Conservation (phyloP, 345 rosid genomes). For the Trapa incisa region DNA sequence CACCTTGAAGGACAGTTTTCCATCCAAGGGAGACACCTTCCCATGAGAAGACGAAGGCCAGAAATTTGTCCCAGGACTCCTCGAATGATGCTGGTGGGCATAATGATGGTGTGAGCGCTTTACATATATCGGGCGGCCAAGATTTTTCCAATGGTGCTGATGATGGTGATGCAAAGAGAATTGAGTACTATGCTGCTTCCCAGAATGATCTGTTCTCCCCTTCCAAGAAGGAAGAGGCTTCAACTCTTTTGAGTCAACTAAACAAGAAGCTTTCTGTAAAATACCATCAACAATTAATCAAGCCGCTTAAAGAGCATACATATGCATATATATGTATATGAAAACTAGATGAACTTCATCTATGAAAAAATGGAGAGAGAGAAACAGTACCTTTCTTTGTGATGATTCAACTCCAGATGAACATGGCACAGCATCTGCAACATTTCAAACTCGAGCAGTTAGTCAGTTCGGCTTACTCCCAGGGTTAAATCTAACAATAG, state of each 20-base stretch:
- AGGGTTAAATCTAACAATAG: not conserved
- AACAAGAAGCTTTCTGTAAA: constrained; percentile 27
- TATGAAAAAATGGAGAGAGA: not conserved
- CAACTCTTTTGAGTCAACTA: constrained; percentile 19
- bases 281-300: not conserved
- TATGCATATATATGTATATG: not conserved
- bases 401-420: constrained; percentile 22
- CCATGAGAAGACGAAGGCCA: constrained; percentile 40
- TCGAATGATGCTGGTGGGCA: constrained; percentile 40
- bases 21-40: constrained; percentile 20
- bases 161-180: constrained; percentile 20
- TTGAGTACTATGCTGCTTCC: constrained; percentile 22
- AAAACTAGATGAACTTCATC: not conserved
- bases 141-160: constrained; percentile 29
- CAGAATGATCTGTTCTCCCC: constrained; percentile 18
- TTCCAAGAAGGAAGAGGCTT: constrained; percentile 22
- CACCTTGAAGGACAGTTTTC: constrained; percentile 30
- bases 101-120: constrained; percentile 47
- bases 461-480: not conserved
- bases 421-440: constrained; percentile 36
- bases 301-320: not conserved
- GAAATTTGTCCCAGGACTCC: constrained; percentile 29
- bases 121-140: constrained; percentile 35
- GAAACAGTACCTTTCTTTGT: constrained; percentile 23
- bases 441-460: constrained; percentile 4